Base-by-base conservation (phyloP, 768 basidiomycete genomes). In the Termitomyces sp. region DNA sequence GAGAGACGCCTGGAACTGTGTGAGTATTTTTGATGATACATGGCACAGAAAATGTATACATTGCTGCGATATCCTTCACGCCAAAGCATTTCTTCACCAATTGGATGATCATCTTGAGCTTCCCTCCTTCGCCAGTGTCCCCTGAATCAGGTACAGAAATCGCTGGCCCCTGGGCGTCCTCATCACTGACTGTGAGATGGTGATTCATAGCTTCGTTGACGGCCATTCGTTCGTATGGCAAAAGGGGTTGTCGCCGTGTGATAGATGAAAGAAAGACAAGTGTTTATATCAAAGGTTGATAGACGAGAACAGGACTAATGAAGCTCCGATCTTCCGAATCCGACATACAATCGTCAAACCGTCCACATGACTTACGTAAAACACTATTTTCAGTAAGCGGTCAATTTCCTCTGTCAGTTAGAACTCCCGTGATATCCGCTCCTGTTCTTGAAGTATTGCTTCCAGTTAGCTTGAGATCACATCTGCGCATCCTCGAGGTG, bases 41-140 rank as follows among this genome's bases (percentile, higher is more conserved):
- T 26, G 47, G 2, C 55, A 30, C 48, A 51, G 22, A n/a, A 28
- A 5, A 82, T 86, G 3, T 30, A 30, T 65, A 94, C 94, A 97
- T 91, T 33, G 94, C 80, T 60, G 94, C 94, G 60, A 98, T 92
- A 68, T 97, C 95, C 74, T 95, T 94, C 45, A 96, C 93, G 6
- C 94, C 94, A 33, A 97, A 78, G 65, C 83, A 94, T 72, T 88
- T 92, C 77, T 93, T 94, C 62, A 95, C 84, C 55, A 98, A 82
- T 68, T 89, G 86, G 18, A 98, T 77, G 50, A 98, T 92, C 86
- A 95, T 94, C 81, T 90, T 94, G 59, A 97, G 78, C 79, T 90
- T 95, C 48, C 92, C 90, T 59, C 92, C 91, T 70, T 98, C 95
- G 33, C 90, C 88, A 43, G 79, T 67, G 57, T 92, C 90, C 43